Evolutionary conservation across 129 eudicot species (phyloP).

Genomic region (Flaveria linearis): DNA sequence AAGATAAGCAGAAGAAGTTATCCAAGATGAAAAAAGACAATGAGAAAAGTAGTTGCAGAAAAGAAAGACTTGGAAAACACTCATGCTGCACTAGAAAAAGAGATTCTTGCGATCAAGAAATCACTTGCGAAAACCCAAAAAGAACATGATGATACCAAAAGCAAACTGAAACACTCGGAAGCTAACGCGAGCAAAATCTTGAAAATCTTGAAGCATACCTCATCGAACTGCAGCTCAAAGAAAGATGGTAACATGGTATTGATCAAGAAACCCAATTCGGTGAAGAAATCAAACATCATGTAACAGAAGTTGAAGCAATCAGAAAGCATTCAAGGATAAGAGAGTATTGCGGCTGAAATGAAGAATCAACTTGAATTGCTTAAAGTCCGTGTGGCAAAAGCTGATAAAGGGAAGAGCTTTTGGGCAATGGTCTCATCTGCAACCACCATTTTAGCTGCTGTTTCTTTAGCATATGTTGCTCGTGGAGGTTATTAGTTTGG

Average conservation of each 20-base stretch:
- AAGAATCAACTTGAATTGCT: slow-evolving; percentile 53
- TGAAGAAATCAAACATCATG: slow-evolving; percentile 35
- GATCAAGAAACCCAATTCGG: slow-evolving; percentile 17
- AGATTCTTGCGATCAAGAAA: slow-evolving; percentile 41
- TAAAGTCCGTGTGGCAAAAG: slow-evolving; percentile 49
- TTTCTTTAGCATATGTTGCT: slow-evolving; percentile 57
- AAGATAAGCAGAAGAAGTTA: slow-evolving; percentile 40
- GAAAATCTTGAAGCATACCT: slow-evolving; percentile 51
- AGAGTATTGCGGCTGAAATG: slow-evolving; percentile 48
- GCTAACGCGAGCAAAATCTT: slow-evolving; percentile 38
- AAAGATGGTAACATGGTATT: slow-evolving; percentile 23
- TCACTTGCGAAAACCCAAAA: slow-evolving; percentile 38
- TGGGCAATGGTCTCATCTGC: slow-evolving; percentile 80
- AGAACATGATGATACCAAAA: slow-evolving; percentile 42
- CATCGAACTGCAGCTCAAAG: slow-evolving; percentile 32
- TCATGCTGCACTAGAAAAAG: slow-evolving; percentile 34
- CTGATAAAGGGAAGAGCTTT: slow-evolving; percentile 63
- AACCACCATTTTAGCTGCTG: slow-evolving; percentile 68
- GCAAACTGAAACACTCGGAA: slow-evolving; percentile 40
- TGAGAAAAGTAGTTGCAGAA: slow-evolving; percentile 36
- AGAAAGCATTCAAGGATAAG: slow-evolving; percentile 59
- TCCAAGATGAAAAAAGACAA: slow-evolving; percentile 44
- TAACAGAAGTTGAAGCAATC: slow-evolving; percentile 56
- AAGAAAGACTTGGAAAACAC: slow-evolving; percentile 53
- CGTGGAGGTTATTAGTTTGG: slow-evolving; percentile 30